phyloP scores from a whole-genome alignment of 2,329 filamentous ascomycete genomes.

The Xylariaceae sp. region DNA sequence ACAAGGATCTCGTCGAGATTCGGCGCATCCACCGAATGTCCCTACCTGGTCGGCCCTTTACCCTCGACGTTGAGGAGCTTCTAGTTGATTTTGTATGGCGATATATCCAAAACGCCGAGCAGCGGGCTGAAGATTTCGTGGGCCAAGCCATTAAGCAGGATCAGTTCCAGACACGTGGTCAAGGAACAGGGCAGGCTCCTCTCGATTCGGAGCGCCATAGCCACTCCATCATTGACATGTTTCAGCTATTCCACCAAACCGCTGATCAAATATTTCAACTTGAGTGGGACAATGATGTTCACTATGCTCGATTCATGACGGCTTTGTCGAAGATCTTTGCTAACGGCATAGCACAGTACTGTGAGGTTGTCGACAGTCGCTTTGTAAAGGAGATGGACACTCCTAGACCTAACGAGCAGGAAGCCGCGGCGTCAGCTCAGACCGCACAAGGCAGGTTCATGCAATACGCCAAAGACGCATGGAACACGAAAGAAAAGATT shows the following conservation, averaged over 20 bases:
- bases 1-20: conserved; percentile 82
- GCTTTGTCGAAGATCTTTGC: conserved; percentile 81
- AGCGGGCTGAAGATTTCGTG: conserved; percentile 76
- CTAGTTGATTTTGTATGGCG: conserved; percentile 93
- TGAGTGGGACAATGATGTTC: conserved; percentile 88
- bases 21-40: conserved; percentile 74
- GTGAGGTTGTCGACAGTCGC: conserved; percentile 79
- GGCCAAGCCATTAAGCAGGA: conserved; percentile 91
- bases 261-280: conserved; percentile 82
- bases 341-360: conserved; percentile 79
- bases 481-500: conserved; percentile 85
- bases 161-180: conserved; percentile 70
- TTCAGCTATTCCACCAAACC: conserved; percentile 88
- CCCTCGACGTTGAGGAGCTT: conserved; percentile 81
- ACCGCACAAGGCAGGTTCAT: conserved; percentile 90
- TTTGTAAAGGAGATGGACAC: conserved; percentile 93
- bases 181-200: conserved; percentile 58
- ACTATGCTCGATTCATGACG: conserved; percentile 97
- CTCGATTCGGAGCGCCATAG: conserved; percentile 85
- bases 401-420: conserved; percentile 78
- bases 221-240: conserved; percentile 88
- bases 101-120: conserved; percentile 81
- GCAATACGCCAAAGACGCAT: conserved; percentile 89
- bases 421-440: conserved; percentile 61
- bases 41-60: conserved; percentile 70